A percentile compares a stretch with the other conserved stretches of the same genome.
Conservation (phyloP, 129 eudicot genomes). For the Oenanthe sinensis region DNA sequence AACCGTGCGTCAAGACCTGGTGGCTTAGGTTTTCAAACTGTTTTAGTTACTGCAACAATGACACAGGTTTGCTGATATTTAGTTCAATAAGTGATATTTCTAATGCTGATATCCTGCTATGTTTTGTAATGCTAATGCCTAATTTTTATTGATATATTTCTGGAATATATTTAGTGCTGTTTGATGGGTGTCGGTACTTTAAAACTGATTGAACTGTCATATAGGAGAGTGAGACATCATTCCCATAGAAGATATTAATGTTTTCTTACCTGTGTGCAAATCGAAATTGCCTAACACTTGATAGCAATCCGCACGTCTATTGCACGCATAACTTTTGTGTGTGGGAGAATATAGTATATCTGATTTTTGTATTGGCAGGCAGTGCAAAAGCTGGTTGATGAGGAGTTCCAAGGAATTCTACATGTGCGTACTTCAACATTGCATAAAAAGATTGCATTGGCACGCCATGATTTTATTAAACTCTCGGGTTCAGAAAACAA, state of each 20-base stretch:
- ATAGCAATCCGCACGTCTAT: neutral
- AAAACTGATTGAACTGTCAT: neutral
- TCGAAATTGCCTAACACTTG: neutral
- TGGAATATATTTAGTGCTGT: neutral
- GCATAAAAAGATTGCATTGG: slow-evolving; percentile 86
- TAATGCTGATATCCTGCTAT: neutral
- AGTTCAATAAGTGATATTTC: neutral
- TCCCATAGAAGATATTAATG: neutral
- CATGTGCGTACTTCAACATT: slow-evolving; percentile 84
- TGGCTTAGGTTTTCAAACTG: slow-evolving; percentile 75
- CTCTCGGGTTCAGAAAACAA: slow-evolving; percentile 91
- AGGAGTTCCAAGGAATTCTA: slow-evolving; percentile 82
- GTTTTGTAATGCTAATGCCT: neutral
- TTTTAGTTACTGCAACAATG: slow-evolving; percentile 93
- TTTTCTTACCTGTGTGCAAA: neutral
- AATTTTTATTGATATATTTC: neutral
- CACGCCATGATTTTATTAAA: slow-evolving; percentile 93
- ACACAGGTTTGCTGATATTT: slow-evolving; percentile 45
- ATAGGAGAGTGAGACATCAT: neutral
- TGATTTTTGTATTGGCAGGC: slow-evolving; percentile 32
- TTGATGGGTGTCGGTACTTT: neutral
- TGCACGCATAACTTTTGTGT: neutral
- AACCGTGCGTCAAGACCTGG: slow-evolving; percentile 65
- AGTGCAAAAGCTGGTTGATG: slow-evolving; percentile 82
- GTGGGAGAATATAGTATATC: neutral